These are phyloP conservation scores for Orbilia javanica DNA, from an alignment of 2,329 filamentous ascomycete species.

Conservation along the genomic window DNA sequence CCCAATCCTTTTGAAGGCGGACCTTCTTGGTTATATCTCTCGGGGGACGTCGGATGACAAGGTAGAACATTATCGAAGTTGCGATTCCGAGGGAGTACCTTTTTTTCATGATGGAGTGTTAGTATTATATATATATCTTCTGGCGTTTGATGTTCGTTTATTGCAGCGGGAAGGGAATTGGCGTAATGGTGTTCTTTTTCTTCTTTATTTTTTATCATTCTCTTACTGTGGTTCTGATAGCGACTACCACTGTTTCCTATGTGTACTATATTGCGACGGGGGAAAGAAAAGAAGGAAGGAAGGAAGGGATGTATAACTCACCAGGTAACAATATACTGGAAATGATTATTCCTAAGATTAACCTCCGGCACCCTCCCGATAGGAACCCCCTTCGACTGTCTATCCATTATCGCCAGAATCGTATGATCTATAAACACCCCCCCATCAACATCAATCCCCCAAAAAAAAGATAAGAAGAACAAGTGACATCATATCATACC, in stretches of 20 bases:
- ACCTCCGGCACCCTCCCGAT: constrained; percentile 90
- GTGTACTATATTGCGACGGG: constrained; percentile 33
- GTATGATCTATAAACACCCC: constrained; percentile 1
- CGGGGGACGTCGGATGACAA: constrained; percentile 89
- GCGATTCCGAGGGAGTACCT: constrained; percentile 89
- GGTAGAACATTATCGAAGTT: constrained; percentile 95
- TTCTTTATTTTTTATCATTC: not conserved
- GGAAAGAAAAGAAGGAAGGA: not conserved
- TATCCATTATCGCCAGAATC: constrained; percentile 69
- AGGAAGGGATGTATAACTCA: constrained; percentile 68
- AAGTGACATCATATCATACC: constrained; percentile 72
- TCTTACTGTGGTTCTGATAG: not conserved
- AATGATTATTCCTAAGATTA: constrained; percentile 94
- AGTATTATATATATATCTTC: not conserved
- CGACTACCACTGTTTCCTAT: constrained; percentile 62
- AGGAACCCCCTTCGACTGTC: constrained; percentile 84
- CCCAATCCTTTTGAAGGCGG: constrained; percentile 82
- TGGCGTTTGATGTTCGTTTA: not conserved
- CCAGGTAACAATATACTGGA: constrained; percentile 99
- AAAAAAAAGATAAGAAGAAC: not conserved
- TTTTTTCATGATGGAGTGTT: constrained; percentile 51
- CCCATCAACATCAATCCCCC: not conserved
- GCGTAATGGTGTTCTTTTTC: constrained; percentile 22
- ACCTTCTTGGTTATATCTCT: constrained; percentile 79
- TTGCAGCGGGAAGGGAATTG: not conserved